Base-by-base conservation (phyloP, 352 stramenopile genomes). In the Phytophthora hibernalis region DNA sequence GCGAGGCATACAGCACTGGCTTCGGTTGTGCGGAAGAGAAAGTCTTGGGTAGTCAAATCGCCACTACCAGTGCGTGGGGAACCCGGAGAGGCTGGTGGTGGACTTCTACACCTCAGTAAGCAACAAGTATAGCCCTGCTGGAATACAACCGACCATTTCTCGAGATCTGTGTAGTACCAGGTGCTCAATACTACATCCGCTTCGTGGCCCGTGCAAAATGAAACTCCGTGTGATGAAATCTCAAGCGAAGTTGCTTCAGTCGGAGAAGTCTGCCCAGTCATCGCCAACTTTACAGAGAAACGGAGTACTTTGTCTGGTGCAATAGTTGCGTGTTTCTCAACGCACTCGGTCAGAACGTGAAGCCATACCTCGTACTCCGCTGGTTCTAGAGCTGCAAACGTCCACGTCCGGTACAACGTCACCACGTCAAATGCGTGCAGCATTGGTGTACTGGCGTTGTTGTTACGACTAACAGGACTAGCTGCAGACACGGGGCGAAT, bases 151-250 rank as follows among this genome's bases (percentile, higher is more conserved):
- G 83, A 90, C 79, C 85, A 93, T 28, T 89, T 92, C 21, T 89
- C 83, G 11, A 93, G 82, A 9, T 92, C 85, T 0, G 85, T 93
- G 42, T 90, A 93, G 56, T 92, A 93, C 85, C 85, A 92, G 26
- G 71, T 82, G 65, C 81, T 84, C 20, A 90, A 56, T 24, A 86
- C 74, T 0, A 73, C 72, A 15, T 88, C 70, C 0, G 67, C 72
- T 11, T 87, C 75, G 30, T 76, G 67, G 0, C 76, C 81, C 0
- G 72, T 76, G 26, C 62, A 82, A 16, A 92, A 68, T 1, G 70
- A 81, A n/a, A 92, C 75, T 0, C 84, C 82, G 21, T 90, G 76
- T 0, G 79, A 60, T 8, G 82, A 88, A 33, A 92, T 76, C 61
- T 91, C 80, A 0, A 92, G 71, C 8, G 62, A 62, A 2, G 74